These are phyloP conservation scores for Penicillium samsonianum DNA, from an alignment of 495 filamentous ascomycete species.

Conservation along the genomic window DNA sequence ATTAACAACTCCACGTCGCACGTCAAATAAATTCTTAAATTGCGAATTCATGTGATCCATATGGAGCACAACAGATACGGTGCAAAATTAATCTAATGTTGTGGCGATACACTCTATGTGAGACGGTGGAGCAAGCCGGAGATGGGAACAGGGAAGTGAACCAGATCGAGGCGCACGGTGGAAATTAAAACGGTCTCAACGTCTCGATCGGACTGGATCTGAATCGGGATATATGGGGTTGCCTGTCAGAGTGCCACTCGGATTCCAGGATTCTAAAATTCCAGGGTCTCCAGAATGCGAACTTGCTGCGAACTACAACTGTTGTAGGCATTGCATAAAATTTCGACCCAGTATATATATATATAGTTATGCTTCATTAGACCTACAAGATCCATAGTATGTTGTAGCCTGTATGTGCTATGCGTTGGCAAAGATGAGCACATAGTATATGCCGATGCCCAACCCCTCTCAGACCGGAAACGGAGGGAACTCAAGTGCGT, in stretches of 20 bases:
- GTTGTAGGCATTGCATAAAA: neutral
- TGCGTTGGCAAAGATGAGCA: slow-evolving; percentile 4
- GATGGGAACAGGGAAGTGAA: slow-evolving; percentile 25
- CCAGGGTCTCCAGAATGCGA: slow-evolving; percentile 4
- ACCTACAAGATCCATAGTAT: no score
- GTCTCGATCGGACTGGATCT: slow-evolving; percentile 13
- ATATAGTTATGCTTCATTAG: neutral
- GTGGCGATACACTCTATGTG: slow-evolving; percentile 29
- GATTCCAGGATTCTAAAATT: neutral
- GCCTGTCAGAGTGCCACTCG: neutral
- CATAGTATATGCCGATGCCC: slow-evolving; percentile 6
- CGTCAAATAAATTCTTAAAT: neutral
- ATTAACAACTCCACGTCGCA: neutral
- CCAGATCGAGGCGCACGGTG: slow-evolving; percentile 28
- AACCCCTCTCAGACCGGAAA: slow-evolving; percentile 20
- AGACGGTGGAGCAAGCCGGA: slow-evolving; percentile 21
- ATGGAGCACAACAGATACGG: neutral
- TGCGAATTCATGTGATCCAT: neutral
- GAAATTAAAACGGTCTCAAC: slow-evolving; percentile 27
- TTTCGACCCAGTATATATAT: neutral
- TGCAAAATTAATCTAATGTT: neutral
- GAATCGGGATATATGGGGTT: slow-evolving; percentile 1
- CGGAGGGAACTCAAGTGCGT: neutral
- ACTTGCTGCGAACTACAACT: slow-evolving; percentile 14
- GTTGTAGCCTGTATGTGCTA: neutral